Evolutionary conservation across 495 filamentous ascomycete genomes (phyloP), one percentile per base, ranked within the genome.

Genomic region (Aspergillus incahuasiensis): DNA sequence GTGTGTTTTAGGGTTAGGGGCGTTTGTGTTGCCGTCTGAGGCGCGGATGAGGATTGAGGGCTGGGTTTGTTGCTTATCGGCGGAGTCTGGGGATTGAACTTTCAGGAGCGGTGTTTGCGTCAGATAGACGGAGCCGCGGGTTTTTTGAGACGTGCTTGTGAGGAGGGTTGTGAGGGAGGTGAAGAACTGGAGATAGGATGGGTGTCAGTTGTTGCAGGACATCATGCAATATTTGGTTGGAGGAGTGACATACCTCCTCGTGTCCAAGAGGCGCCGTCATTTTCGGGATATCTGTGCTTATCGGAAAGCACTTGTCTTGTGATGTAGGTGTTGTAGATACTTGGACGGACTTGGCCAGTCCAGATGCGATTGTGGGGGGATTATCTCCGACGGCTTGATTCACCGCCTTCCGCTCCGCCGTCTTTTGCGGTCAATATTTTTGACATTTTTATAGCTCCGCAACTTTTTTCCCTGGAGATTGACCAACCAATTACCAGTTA

Each of bases 41-140:
- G 91, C 95, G 45, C 90, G 88, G 60, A 98, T 84, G 32, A 98
- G 74, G 39, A 97, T 70, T 4, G 91, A 81, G 71, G 68, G 82
- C 63, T 12, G 82, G 72, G 38, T 35, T 35, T 35, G 40, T n/a
- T 35, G 40, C 8, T 41, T 44, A 59, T 85, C 81, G 47, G 79
- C 69, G 58, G 54, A 12, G 21, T 47, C 51, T 44, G 52, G 39
- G 54, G 56, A 24, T 34, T 41, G 58, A 40, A 61, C 56, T 13
- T 64, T 46, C 52, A 67, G 40, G 21, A 71, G 63, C 13, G 71
- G 82, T 67, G 97, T 97, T 67, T 98, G 94, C 6, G 87, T 88
- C 54, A 98, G 80, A 74, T 78, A 86, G 61, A 98, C 76, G 24
- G 88, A 86, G 64, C 90, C 90, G 62, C 89, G 85, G 60, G 84